Base-by-base conservation (phyloP, 208 protist species). In the Trypanosoma vivax region DNA sequence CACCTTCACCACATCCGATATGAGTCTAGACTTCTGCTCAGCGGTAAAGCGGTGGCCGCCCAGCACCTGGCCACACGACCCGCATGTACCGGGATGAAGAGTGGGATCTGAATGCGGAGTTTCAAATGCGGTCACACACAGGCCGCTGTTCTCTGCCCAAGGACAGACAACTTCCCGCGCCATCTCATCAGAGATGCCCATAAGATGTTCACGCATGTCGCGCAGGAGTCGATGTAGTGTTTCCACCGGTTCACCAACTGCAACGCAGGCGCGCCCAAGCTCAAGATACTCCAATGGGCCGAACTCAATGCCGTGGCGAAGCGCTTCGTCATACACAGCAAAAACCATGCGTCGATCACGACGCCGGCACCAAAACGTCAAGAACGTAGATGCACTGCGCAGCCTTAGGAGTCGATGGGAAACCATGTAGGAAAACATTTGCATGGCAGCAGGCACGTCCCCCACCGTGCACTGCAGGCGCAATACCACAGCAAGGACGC, bases 381-480 rank as follows among this genome's bases (percentile, higher is more conserved):
- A 45, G 58, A 78, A 83, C 0, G 61, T 59, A 3, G 76, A 81
- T 10, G 61, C 73, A 25, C 60, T 87, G 3, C 83, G 83, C 33
- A 60, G 52, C 1, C 73, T 65, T n/a, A 87, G 62, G 9, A 76
- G 50, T 0, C 57, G 38, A 24, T 69, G 63, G 30, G 72, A 71
- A 51, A 74, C 41, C 2, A 90, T 50, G 39, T 72, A 88, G 9
- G 68, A 57, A 47, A 87, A 78, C 57, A 87, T 65, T 29, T 76
- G 76, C 35, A 39, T 65, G 9, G 79, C 77, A 1, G 38, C 83
- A 16, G 55, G 39, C 3, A 39, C 45, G 50, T 90, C 76, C 0
- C 59, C 71, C 0, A 59, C 60, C 24, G 55, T 46, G 34, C 79
- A 87, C 50, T 87, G 83, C 5, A 88, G 70, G 25, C 79, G 78